Conservation (phyloP, 441 rosid species). For the Biscutella laevigata region DNA sequence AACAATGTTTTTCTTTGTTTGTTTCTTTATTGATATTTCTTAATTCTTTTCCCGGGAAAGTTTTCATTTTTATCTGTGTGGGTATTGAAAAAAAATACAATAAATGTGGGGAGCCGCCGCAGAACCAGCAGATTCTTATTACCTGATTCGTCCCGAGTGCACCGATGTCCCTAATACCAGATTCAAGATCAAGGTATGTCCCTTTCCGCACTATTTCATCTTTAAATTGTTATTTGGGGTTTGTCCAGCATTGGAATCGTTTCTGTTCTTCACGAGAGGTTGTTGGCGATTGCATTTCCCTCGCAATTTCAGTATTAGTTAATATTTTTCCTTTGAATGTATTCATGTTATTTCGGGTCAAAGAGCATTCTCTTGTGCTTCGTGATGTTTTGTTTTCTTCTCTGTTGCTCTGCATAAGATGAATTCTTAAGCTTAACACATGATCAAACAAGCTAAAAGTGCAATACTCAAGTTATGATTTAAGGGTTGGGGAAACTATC, state of each 20-base stretch:
- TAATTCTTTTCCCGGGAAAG: constrained; percentile 23
- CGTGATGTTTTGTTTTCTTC: too few relatives aligned
- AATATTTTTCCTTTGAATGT: too few relatives aligned
- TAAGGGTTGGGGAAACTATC: too few relatives aligned
- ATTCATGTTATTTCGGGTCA: too few relatives aligned
- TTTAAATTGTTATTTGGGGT: background rate
- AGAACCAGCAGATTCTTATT: constrained; percentile 77
- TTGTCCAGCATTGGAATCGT: background rate
- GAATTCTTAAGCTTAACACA: too few relatives aligned
- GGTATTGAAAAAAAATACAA: background rate
- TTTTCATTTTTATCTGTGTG: constrained; percentile 2
- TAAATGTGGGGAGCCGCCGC: constrained; percentile 63
- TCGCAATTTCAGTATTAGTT: background rate
- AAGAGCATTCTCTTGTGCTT: background rate
- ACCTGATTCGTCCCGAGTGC: constrained; percentile 81
- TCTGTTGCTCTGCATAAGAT: too few relatives aligned
- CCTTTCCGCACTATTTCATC: background rate
- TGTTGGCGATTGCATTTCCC: background rate
- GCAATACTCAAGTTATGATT: too few relatives aligned
- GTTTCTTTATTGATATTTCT: too few relatives aligned
- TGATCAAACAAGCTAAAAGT: too few relatives aligned
- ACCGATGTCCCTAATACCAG: constrained; percentile 72
- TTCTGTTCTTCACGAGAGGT: constrained; percentile 5
- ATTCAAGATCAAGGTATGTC: constrained; percentile 75
- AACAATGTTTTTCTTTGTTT: too few relatives aligned